Percentiles rank a stretch among this genome's conserved stretches.
Conservation (phyloP, 2,329 filamentous ascomycete genomes). For the Cordyceps fumosorosea region DNA sequence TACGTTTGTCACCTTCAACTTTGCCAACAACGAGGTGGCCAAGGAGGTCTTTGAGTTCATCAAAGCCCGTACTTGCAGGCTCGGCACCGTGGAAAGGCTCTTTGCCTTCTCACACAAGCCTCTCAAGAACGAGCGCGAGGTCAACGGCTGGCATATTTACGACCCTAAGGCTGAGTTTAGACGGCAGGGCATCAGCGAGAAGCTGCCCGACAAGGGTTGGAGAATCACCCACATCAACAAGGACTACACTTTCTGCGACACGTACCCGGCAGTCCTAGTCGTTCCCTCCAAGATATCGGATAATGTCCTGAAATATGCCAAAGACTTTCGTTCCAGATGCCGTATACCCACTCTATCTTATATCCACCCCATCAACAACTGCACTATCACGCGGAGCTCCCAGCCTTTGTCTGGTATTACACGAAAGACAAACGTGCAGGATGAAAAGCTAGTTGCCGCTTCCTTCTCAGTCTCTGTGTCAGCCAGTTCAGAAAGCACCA, state of each 20-base stretch:
- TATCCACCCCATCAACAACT: conserved; percentile 94
- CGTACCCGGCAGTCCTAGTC: conserved; percentile 78
- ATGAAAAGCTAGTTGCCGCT: conserved; percentile 86
- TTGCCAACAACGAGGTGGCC: conserved; percentile 65
- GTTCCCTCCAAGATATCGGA: conserved; percentile 92
- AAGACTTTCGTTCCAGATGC: conserved; percentile 77
- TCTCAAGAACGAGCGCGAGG: conserved; percentile 61
- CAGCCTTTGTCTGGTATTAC: conserved; percentile 84
- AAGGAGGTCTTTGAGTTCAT: conserved; percentile 86
- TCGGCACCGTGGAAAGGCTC: conserved; percentile 78
- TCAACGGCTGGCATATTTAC: conserved; percentile 80
- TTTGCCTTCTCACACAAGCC: conserved; percentile 86
- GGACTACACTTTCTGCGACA: conserved; percentile 86
- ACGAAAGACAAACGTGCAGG: conserved; percentile 86
- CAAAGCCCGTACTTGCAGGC: conserved; percentile 69
- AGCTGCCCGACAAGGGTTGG: conserved; percentile 75
- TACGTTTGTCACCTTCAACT: conserved; percentile 87
- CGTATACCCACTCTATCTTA: conserved; percentile 89
- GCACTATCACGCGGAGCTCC: conserved; percentile 89
- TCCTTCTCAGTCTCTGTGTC: conserved; percentile 59
- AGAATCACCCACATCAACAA: conserved; percentile 83
- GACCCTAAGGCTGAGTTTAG: conserved; percentile 79
- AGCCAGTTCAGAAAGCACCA: conserved; percentile 27
- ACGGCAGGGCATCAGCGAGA: conserved; percentile 78
- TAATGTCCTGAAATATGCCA: conserved; percentile 90